phyloP scores from a whole-genome alignment of 2,329 filamentous ascomycete species.

The Neofusicoccum sp. region DNA sequence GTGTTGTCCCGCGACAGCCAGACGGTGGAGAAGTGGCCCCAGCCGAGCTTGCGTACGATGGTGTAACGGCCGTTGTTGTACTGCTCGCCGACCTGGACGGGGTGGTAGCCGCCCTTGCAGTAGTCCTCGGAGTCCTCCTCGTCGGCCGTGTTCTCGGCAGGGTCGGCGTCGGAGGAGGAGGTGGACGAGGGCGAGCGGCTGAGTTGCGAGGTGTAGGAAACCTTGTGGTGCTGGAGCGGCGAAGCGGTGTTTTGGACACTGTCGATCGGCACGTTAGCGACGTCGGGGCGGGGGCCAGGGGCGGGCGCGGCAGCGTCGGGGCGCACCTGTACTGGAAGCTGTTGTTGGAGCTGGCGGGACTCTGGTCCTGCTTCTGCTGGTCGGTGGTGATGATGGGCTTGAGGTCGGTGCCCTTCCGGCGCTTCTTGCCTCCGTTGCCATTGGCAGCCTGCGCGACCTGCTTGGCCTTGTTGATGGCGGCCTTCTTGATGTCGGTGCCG shows the following conservation, averaged over 20 bases:
- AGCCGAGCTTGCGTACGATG: constrained; percentile 91
- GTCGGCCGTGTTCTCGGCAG: constrained; percentile 87
- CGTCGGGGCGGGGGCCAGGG: neutral
- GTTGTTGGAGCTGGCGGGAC: constrained; percentile 36
- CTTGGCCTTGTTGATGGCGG: constrained; percentile 65
- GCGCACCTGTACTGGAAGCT: constrained; percentile 44
- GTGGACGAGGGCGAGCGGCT: constrained; percentile 74
- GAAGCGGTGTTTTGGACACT: constrained; percentile 51
- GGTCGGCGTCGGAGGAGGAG: constrained; percentile 73
- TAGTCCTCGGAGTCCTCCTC: constrained; percentile 99
- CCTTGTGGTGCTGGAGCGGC: constrained; percentile 44
- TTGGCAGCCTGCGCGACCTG: constrained; percentile 60
- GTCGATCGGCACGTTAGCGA: constrained; percentile 19
- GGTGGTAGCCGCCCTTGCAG: constrained; percentile 98
- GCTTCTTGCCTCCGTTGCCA: constrained; percentile 64
- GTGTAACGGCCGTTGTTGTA: constrained; percentile 98
- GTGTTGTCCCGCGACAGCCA: constrained; percentile 81
- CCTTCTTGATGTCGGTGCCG: constrained; percentile 63
- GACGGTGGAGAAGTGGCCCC: constrained; percentile 99
- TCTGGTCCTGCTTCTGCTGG: constrained; percentile 48
- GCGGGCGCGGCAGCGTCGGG: too few relatives aligned
- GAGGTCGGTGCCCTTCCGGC: constrained; percentile 67
- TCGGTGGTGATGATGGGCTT: constrained; percentile 77
- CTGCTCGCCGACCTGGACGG: constrained; percentile 88
- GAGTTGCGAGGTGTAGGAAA: constrained; percentile 54